Conservation (phyloP, 306 rosid genomes). For the Geum urbanum region DNA sequence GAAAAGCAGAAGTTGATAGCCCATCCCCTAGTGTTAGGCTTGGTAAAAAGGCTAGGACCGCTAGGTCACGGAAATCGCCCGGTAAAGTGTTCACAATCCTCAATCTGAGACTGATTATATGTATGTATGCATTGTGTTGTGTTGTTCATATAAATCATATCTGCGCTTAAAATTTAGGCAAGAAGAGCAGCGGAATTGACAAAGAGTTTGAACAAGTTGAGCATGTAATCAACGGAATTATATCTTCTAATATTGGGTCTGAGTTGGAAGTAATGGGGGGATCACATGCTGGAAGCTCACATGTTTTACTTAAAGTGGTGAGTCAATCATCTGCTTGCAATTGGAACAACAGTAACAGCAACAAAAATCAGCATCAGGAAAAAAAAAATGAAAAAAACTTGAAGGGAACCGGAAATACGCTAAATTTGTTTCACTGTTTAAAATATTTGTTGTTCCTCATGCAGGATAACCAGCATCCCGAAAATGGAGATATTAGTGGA, state of each 20-base stretch:
- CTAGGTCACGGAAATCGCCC: neutral
- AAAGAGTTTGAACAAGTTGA: neutral
- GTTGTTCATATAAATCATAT: neutral
- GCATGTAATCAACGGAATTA: neutral
- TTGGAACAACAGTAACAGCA: neutral
- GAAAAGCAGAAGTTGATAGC: neutral
- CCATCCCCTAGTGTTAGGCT: neutral
- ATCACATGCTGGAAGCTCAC: constrained; percentile 7
- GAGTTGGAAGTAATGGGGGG: constrained; percentile 4
- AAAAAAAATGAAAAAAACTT: neutral
- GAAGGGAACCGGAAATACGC: neutral
- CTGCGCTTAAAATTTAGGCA: neutral
- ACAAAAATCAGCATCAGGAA: neutral
- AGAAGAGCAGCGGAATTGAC: neutral
- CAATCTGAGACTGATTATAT: neutral
- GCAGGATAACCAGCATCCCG: constrained; percentile 2
- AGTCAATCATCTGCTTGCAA: neutral
- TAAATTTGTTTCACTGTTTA: neutral
- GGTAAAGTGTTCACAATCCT: neutral
- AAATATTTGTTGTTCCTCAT: neutral
- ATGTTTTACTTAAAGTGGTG: constrained; percentile 1
- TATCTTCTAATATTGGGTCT: constrained; percentile 4
- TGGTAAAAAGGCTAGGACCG: too few species aligned
- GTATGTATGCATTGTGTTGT: neutral
- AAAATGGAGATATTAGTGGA: neutral